These are phyloP conservation scores for Phoma herbarum DNA, from an alignment of 2,329 filamentous ascomycete genomes.

Conservation along the genomic window DNA sequence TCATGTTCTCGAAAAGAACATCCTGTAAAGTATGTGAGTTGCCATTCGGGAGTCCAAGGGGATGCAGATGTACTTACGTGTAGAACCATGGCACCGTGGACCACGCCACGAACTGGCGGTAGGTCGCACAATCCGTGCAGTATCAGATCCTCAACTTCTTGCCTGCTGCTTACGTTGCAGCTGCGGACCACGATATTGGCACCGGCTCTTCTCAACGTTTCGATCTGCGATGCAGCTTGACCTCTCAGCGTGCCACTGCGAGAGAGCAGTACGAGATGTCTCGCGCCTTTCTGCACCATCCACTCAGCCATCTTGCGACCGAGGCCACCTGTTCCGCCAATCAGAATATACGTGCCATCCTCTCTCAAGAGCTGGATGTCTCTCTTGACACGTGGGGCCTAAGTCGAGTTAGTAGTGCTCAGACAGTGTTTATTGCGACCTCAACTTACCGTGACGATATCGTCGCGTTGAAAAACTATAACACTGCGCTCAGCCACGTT, in stretches of 20 bases:
- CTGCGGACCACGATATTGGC: conserved; percentile 27
- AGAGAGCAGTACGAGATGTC: conserved; percentile 36
- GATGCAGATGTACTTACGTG: conserved; percentile 19
- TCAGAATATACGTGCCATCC: conserved; percentile 40
- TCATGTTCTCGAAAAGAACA: conserved; percentile 20
- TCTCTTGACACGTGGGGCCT: conserved; percentile 28
- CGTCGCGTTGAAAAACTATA: conserved; percentile 28
- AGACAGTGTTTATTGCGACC: neutral
- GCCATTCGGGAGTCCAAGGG: no score
- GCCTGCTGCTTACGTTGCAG: conserved; percentile 30
- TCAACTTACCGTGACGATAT: conserved; percentile 32
- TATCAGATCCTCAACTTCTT: conserved; percentile 22
- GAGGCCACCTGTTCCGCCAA: conserved; percentile 41
- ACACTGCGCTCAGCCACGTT: conserved; percentile 27
- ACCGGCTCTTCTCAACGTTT: conserved; percentile 23
- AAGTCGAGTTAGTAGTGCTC: neutral
- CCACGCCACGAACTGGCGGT: conserved; percentile 26
- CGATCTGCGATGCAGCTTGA: conserved; percentile 25
- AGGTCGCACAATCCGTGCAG: conserved; percentile 21
- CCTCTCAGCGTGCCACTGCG: conserved; percentile 25
- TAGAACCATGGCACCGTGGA: conserved; percentile 30
- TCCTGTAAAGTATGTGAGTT: conserved; percentile 1
- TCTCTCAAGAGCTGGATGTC: conserved; percentile 11
- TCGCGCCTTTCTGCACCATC: conserved; percentile 39
- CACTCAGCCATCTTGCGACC: conserved; percentile 38